These are phyloP conservation scores for Hyphopichia wangnamkhiaoensis DNA, from an alignment of 1,139 yeast species.

Conservation along the genomic window DNA sequence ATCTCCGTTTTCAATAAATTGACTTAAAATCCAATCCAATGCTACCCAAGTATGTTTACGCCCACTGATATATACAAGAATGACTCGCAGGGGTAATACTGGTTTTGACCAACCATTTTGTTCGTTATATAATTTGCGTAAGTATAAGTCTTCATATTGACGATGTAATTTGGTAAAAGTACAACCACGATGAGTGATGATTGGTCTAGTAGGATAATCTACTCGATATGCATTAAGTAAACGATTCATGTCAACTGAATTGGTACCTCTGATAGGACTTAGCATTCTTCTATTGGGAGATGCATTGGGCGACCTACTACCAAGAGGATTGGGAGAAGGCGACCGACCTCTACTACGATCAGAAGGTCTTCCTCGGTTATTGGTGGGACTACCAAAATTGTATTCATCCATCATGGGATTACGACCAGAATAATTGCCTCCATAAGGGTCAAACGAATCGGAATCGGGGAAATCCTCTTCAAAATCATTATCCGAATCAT, in stretches of 20 bases:
- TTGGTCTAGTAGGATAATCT: constrained; percentile 54
- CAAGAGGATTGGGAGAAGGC: constrained; percentile 1
- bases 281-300: constrained; percentile 3
- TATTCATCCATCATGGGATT: constrained; percentile 1
- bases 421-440: not conserved
- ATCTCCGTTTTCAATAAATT: constrained; percentile 61
- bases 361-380: not conserved
- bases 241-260: not conserved
- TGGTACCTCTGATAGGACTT: constrained; percentile 3
- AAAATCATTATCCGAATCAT: constrained; percentile 16
- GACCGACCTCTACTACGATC: not conserved
- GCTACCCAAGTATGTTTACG: constrained; percentile 80
- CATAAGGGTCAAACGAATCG: constrained; percentile 5
- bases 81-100: constrained; percentile 51
- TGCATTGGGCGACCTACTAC: constrained; percentile 1
- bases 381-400: not conserved
- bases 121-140: constrained; percentile 28
- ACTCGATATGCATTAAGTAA: not conserved
- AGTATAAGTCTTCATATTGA: constrained; percentile 40
- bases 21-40: constrained; percentile 62
- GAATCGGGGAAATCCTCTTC: constrained; percentile 8
- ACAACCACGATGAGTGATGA: constrained; percentile 52
- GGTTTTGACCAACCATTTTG: constrained; percentile 26
- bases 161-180: constrained; percentile 49
- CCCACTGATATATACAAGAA: constrained; percentile 68